Evolutionary conservation across 2,329 filamentous ascomycete species (phyloP).

Genomic region (Diaporthe vexans): DNA sequence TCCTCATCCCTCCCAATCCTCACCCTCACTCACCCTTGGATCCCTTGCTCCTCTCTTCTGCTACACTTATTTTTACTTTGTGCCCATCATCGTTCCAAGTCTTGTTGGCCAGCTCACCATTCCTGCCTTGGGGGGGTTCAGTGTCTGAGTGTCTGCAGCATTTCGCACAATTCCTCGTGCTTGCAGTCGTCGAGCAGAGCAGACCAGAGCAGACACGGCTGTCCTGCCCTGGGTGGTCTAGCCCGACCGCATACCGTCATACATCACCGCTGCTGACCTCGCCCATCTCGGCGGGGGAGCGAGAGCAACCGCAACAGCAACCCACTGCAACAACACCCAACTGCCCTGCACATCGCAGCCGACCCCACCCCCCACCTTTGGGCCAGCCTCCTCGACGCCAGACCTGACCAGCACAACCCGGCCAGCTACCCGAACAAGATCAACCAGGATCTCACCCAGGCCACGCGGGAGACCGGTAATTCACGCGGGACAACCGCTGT

Average conservation of each 20-base stretch:
- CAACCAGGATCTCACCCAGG: constrained; percentile 28
- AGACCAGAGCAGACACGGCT: too few relatives aligned
- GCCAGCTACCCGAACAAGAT: constrained; percentile 25
- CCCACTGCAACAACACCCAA: too few relatives aligned
- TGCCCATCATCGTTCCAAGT: constrained; percentile 2
- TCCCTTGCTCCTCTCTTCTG: constrained; percentile 33
- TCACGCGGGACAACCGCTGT: constrained; percentile 14
- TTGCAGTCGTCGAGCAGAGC: background rate
- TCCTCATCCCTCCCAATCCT: constrained; percentile 29
- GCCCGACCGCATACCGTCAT: constrained; percentile 18
- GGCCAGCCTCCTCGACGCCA: constrained; percentile 35
- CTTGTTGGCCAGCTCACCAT: constrained; percentile 9
- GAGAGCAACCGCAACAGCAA: background rate
- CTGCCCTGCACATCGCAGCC: constrained; percentile 9
- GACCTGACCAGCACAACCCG: constrained; percentile 37
- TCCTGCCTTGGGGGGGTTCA: background rate
- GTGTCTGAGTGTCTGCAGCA: background rate
- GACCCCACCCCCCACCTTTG: constrained; percentile 29
- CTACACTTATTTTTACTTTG: constrained; percentile 33
- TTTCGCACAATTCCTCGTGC: background rate
- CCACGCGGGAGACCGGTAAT: constrained; percentile 32
- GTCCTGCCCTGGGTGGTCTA: background rate
- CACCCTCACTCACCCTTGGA: background rate
- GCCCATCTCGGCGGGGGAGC: constrained; percentile 16
- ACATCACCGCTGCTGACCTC: constrained; percentile 27